phyloP scores from a whole-genome alignment of 1,284 basidiomycete species.

The Thecaphora frezii region DNA sequence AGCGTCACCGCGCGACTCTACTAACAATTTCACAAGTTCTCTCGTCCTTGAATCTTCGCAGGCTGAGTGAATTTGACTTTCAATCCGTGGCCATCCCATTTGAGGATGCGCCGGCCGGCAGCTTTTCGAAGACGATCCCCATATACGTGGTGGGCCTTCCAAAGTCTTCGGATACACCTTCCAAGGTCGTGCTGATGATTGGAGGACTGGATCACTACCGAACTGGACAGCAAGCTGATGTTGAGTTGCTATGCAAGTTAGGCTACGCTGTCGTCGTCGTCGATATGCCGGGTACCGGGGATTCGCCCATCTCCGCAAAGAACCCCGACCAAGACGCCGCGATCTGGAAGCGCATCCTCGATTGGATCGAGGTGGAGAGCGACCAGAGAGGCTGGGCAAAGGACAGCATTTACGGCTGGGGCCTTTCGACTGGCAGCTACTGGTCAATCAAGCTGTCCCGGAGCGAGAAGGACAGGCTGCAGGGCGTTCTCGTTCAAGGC shows the following conservation, averaged over 20 bases:
- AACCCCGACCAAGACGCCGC: conserved; percentile 6
- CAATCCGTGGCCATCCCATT: conserved; percentile 8
- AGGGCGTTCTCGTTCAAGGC: conserved; percentile 23
- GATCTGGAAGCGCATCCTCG: conserved; percentile 25
- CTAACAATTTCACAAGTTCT: too few species aligned
- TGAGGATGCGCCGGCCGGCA: background rate
- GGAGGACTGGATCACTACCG: conserved; percentile 34
- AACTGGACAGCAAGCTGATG: conserved; percentile 16
- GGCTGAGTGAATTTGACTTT: background rate
- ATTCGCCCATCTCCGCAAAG: conserved; percentile 25
- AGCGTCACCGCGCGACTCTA: too few species aligned
- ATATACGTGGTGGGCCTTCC: background rate
- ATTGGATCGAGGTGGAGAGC: conserved; percentile 21
- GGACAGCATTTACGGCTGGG: conserved; percentile 26
- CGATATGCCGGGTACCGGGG: conserved; percentile 32
- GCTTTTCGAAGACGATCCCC: background rate
- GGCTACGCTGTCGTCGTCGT: conserved; percentile 14
- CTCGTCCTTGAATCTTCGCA: too few species aligned
- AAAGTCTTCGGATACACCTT: conserved; percentile 6
- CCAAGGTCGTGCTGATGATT: conserved; percentile 26
- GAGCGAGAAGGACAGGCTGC: conserved; percentile 10
- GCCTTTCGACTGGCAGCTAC: conserved; percentile 29
- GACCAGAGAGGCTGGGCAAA: conserved; percentile 4
- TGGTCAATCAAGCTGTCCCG: conserved; percentile 25
- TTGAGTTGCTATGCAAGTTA: conserved; percentile 9